A percentile compares a stretch with the other conserved stretches of the same genome.
Conservation (phyloP, 208 protist genomes). For the Trypanosoma theileri region DNA sequence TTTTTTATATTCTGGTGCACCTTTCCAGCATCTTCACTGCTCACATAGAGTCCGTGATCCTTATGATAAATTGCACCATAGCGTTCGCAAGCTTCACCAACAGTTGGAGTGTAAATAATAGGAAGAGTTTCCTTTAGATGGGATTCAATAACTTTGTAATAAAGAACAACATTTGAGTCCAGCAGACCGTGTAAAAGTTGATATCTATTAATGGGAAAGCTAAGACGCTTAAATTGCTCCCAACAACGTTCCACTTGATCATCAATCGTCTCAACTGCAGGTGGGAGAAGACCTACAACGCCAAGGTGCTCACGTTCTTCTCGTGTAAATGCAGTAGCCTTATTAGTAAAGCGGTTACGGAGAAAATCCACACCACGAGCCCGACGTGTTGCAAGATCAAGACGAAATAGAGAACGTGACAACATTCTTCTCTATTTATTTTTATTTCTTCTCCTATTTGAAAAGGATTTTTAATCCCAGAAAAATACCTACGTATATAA, state of each 20-base stretch:
- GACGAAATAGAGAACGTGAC: slow-evolving; percentile 28
- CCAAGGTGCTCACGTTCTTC: slow-evolving; percentile 54
- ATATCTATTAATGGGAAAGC: slow-evolving; percentile 49
- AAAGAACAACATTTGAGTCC: slow-evolving; percentile 51
- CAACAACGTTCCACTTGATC: slow-evolving; percentile 51
- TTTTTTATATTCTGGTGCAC: slow-evolving; percentile 69
- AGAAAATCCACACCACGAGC: slow-evolving; percentile 64
- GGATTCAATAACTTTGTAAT: slow-evolving; percentile 40
- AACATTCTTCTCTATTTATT: slow-evolving; percentile 27
- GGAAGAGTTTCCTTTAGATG: slow-evolving; percentile 54
- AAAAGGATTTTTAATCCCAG: neutral
- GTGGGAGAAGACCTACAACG: slow-evolving; percentile 55
- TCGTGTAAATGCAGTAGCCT: slow-evolving; percentile 58
- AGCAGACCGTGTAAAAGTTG: slow-evolving; percentile 43
- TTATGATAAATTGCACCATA: slow-evolving; percentile 61
- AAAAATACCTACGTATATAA: neutral
- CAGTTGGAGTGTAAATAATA: slow-evolving; percentile 73
- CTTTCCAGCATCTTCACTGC: slow-evolving; percentile 47
- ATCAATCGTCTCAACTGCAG: slow-evolving; percentile 44
- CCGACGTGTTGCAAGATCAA: slow-evolving; percentile 14
- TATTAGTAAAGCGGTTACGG: slow-evolving; percentile 63
- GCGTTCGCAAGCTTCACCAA: slow-evolving; percentile 84
- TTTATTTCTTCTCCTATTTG: neutral
- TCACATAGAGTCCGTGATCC: slow-evolving; percentile 80
- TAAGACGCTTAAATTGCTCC: slow-evolving; percentile 39